Evolutionary conservation across 306 rosid genomes (phyloP), one percentile per base, ranked within the genome.

Genomic region (Medicago arabica): DNA sequence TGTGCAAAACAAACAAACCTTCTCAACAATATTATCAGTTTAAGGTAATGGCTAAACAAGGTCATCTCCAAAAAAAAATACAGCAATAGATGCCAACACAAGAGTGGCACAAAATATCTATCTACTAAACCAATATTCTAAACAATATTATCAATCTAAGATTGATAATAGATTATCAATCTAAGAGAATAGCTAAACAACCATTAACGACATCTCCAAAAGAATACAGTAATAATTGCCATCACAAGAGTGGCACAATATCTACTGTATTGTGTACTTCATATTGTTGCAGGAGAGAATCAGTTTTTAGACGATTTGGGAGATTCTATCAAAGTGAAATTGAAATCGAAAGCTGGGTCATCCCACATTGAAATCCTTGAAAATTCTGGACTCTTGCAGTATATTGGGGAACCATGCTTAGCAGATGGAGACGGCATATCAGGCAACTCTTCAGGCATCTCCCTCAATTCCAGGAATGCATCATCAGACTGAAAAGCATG

Each of bases 311-410:
- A 8, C 46, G 40, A 10, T 47, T 80, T 15, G 53, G 92, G 97
- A 51, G 89, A 64, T 36, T 86, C 85, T 31, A 82, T 75, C 90
- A 92, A 78, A 70, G 80, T 84, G 62, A 92, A 87, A 70, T 82
- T 84, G 62, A 90, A 87, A 73, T 83, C 75, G 76, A 81, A 74
- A 38, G 75, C 72, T 9, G 9, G 65, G 63, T 85, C 90, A 66
- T 71, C 60, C 89, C 90, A 85, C 78, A 54, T 18, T 25, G 83
- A 38, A 19, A 36, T 14, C 67, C 81, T 78, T 21, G 84, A 67
- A 13, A 84, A 67, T 67, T 66, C 77, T 7, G 91, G 93, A 60
- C 80, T 80, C 80, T 49, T 80, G 87, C 86, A 74, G 68, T 68
- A 69, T 19, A 73, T 65, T 51, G 92, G 86, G 51, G 90, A 84